Percentiles rank a stretch among this genome's conserved stretches.
Conservation (phyloP, 2,329 filamentous ascomycete species). For the Fusarium sacchari region DNA sequence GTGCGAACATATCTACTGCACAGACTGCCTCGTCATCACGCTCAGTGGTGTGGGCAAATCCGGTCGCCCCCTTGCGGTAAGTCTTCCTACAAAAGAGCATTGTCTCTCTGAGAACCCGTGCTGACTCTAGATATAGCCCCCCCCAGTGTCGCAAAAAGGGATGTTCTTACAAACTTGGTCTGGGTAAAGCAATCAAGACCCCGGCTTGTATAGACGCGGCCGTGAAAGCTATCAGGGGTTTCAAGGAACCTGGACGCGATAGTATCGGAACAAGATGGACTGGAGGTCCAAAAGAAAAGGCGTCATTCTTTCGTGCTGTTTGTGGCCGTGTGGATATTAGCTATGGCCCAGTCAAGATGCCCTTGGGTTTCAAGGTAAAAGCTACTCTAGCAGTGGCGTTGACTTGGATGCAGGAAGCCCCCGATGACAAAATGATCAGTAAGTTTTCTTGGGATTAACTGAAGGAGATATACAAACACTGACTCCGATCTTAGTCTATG, state of each 20-base stretch:
- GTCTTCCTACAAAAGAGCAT: no score
- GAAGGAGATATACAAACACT: background rate
- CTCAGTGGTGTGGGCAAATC: no score
- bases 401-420: conserved; percentile 46
- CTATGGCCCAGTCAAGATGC: background rate
- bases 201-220: background rate
- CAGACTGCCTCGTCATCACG: conserved; percentile 33
- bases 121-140: background rate
- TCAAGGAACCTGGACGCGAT: conserved; percentile 42
- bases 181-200: background rate
- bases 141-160: background rate
- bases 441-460: background rate
- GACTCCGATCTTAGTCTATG: conserved; percentile 45
- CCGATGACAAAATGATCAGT: conserved; percentile 54
- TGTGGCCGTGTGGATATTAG: background rate
- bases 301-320: conserved; percentile 39
- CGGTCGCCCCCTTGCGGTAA: no score
- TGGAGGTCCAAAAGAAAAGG: accelerated
- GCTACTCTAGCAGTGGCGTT: conserved; percentile 46
- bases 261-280: background rate
- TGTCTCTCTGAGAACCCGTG: no score
- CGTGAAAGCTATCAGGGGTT: accelerated
- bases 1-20: conserved; percentile 51
- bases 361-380: conserved; percentile 47
- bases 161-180: background rate